These are phyloP conservation scores for Ceratobasidium sp. DNA, from an alignment of 1,284 basidiomycete genomes.

Conservation along the genomic window DNA sequence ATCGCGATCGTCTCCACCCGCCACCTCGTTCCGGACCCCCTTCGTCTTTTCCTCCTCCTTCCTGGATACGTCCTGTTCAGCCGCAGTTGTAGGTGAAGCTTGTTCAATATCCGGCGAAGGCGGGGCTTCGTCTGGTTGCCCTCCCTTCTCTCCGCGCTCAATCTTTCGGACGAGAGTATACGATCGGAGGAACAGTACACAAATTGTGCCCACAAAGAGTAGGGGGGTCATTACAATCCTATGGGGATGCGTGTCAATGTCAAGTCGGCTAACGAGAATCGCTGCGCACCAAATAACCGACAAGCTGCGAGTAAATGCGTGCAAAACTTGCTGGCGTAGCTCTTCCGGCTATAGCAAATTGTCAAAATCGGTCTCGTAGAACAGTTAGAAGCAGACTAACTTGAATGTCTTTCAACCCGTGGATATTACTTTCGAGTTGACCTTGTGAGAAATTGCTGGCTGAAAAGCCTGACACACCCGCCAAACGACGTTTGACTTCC, in stretches of 20 bases:
- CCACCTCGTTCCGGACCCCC: background rate
- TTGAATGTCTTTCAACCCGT: slow-evolving; percentile 43
- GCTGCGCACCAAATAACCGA: slow-evolving; percentile 46
- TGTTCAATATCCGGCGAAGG: background rate
- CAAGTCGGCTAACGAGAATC: background rate
- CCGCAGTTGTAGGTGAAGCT: slow-evolving; percentile 8
- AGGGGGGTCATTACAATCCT: slow-evolving; percentile 37
- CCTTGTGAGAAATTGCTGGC: slow-evolving; percentile 10
- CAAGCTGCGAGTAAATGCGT: slow-evolving; percentile 48
- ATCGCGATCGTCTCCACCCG: too few relatives aligned
- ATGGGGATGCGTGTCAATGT: background rate
- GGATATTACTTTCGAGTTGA: slow-evolving; percentile 29
- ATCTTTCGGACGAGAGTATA: slow-evolving; percentile 32
- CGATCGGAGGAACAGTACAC: slow-evolving; percentile 14
- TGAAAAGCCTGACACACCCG: slow-evolving; percentile 41
- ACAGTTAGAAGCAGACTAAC: slow-evolving; percentile 1
- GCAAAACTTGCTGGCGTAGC: slow-evolving; percentile 46
- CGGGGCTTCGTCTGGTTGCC: background rate
- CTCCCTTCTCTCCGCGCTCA: slow-evolving; percentile 29
- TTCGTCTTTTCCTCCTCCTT: background rate
- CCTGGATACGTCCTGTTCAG: background rate
- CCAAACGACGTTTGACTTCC: slow-evolving; percentile 42
- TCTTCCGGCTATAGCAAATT: slow-evolving; percentile 44
- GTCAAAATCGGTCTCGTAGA: background rate
- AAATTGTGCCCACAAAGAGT: slow-evolving; percentile 25